A percentile compares a stretch with the other conserved stretches of the same genome.
Evolutionary conservation across 306 rosid species (phyloP).

Genomic region (barrel medic (Medicago truncatula)): DNA sequence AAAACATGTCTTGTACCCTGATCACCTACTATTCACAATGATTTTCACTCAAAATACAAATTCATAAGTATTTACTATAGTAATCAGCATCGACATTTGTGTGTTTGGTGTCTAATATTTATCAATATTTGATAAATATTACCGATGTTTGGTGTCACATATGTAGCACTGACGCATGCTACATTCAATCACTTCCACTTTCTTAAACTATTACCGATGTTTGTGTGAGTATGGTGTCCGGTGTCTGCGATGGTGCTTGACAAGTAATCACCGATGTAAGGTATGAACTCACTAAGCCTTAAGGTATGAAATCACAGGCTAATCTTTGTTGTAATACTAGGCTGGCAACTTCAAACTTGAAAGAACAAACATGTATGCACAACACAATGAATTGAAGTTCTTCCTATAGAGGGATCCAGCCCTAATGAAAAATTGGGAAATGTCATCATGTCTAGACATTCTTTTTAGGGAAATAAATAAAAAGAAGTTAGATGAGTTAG

Average conservation of each 20-base stretch:
- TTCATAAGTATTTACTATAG: constrained; percentile 25
- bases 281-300: neutral
- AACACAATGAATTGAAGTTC: constrained; percentile 32
- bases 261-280: constrained; percentile 12
- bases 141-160: too few species aligned
- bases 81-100: neutral
- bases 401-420: constrained; percentile 81
- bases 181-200: neutral
- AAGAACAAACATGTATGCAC: constrained; percentile 14
- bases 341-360: constrained; percentile 19
- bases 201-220: neutral
- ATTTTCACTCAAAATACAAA: constrained; percentile 21
- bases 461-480: neutral
- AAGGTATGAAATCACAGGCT: too few species aligned
- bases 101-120: too few species aligned
- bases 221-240: neutral
- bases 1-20: constrained; percentile 35
- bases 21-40: constrained; percentile 39
- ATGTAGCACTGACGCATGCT: too few species aligned
- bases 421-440: constrained; percentile 53
- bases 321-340: constrained; percentile 28
- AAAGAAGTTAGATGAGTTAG: neutral
- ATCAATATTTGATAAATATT: too few species aligned
- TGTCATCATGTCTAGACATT: constrained; percentile 3
- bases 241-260: neutral